Base-by-base conservation (phyloP, 495 filamentous ascomycete species). In the Talaromyces trachyspermus region DNA sequence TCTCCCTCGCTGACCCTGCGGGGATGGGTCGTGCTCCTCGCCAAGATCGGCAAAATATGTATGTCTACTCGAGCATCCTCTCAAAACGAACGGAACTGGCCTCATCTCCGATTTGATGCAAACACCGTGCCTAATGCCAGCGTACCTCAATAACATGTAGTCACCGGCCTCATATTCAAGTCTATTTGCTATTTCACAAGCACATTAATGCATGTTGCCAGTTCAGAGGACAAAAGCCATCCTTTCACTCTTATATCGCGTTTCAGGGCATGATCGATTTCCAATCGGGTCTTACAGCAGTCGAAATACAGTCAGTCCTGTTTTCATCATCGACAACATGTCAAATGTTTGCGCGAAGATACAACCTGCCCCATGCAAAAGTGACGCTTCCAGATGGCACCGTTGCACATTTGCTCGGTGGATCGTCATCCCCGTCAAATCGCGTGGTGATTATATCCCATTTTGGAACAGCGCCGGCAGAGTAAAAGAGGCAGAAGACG, bases 191-290 rank as follows among this genome's bases (percentile, higher is more conserved):
- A 38, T 19, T 19, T 19, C n/a, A n/a, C n/a, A n/a, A n/a, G n/a
- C n/a, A n/a, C n/a, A n/a, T n/a, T n/a, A n/a, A n/a, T n/a, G n/a
- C n/a, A n/a, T n/a, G n/a, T 9, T 22, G 8, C 6, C 33, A 19
- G 0, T 38, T 19, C 35, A 38, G 15, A 22, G 10, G 22, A 10
- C 35, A 38, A 38, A 18, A 7, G 12, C 35, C 2, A 38, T 38
- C 35, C 2, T 38, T 38, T 19, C 35, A 38, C 9, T 19, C 18
- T 15, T 38, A 38, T 7, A 38, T 38, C 5, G 17, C 35, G 10
- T 38, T 19, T 38, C 9, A 38, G 18, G 35, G 35, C 15, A 38
- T 38, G 35, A 38, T 38, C 18, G 35, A 38, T 38, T 38, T 38
- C 35, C 35, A 38, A 11, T 38, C 35, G 9, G 17, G 35, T 11